Evolutionary conservation across 352 stramenopile genomes (phyloP).

Genomic region (Phytophthora tentaculata): DNA sequence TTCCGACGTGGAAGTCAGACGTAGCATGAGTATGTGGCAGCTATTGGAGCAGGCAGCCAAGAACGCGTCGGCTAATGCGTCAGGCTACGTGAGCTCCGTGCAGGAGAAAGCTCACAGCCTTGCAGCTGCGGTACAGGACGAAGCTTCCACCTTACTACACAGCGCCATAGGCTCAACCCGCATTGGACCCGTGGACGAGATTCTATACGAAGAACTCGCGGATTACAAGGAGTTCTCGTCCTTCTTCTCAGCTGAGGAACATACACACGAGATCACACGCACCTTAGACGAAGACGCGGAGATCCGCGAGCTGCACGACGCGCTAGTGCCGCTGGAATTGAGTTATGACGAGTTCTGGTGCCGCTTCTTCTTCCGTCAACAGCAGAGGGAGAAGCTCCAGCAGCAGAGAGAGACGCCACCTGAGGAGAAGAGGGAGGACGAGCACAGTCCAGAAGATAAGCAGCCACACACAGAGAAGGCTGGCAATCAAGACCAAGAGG

Average conservation of each 20-base stretch:
- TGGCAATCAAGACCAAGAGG: slow-evolving; percentile 41
- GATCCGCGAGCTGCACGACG: slow-evolving; percentile 64
- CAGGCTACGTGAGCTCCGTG: slow-evolving; percentile 71
- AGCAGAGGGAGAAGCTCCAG: slow-evolving; percentile 51
- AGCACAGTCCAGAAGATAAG: slow-evolving; percentile 26
- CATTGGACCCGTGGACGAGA: slow-evolving; percentile 78
- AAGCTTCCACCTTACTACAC: slow-evolving; percentile 66
- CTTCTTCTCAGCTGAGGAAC: slow-evolving; percentile 65
- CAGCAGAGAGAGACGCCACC: slow-evolving; percentile 32
- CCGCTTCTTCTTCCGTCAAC: slow-evolving; percentile 80
- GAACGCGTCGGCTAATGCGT: slow-evolving; percentile 71
- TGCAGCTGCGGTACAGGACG: slow-evolving; percentile 74
- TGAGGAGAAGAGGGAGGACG: slow-evolving; percentile 35
- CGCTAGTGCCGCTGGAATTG: slow-evolving; percentile 76
- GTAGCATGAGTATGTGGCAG: slow-evolving; percentile 64
- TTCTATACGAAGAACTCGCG: slow-evolving; percentile 83
- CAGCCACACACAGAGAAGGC: slow-evolving; percentile 20
- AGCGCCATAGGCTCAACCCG: slow-evolving; percentile 65
- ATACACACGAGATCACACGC: slow-evolving; percentile 78
- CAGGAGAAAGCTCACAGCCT: slow-evolving; percentile 82
- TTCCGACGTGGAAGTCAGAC: neutral
- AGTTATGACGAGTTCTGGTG: slow-evolving; percentile 88
- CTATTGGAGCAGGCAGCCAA: slow-evolving; percentile 82
- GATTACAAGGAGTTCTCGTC: slow-evolving; percentile 71
- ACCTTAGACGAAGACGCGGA: slow-evolving; percentile 61